A percentile compares a stretch with the other conserved stretches of the same genome.
Conservation (phyloP, 306 rosid species). For the Malus domestica region DNA sequence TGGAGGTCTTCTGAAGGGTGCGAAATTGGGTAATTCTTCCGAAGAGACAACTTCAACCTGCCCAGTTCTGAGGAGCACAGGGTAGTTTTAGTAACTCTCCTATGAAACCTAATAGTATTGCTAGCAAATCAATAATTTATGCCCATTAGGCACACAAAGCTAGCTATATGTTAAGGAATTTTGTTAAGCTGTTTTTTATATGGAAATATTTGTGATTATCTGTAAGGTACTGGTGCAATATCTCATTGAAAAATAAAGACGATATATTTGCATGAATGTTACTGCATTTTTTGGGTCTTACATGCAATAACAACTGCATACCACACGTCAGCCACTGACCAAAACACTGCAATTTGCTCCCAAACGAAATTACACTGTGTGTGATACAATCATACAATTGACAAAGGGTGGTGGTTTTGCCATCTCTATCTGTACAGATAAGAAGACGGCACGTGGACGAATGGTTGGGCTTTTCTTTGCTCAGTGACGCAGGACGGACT, state of each 20-base stretch:
- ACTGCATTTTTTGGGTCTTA: too few species aligned
- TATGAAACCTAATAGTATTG: background rate
- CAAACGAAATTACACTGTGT: too few species aligned
- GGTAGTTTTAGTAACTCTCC: conserved; percentile 13
- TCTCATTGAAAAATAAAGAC: background rate
- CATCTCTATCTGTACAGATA: background rate
- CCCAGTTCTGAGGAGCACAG: conserved; percentile 39
- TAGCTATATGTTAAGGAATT: too few species aligned
- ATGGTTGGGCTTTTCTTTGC: background rate
- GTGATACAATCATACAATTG: too few species aligned
- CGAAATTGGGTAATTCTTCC: conserved; percentile 16
- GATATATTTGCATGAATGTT: too few species aligned
- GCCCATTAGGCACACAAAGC: background rate
- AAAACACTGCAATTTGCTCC: too few species aligned
- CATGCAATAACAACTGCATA: too few species aligned
- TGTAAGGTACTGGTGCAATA: background rate
- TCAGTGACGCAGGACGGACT: background rate
- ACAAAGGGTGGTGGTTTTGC: background rate
- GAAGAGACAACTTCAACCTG: conserved; percentile 35
- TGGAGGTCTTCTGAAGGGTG: conserved; percentile 54
- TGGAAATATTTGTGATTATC: background rate
- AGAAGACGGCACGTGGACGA: background rate
- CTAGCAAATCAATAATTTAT: background rate
- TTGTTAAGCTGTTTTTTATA: background rate
- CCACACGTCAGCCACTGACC: too few species aligned